Evolutionary conservation across 345 rosid genomes (phyloP).

Genomic region (Eucalyptus decipiens): DNA sequence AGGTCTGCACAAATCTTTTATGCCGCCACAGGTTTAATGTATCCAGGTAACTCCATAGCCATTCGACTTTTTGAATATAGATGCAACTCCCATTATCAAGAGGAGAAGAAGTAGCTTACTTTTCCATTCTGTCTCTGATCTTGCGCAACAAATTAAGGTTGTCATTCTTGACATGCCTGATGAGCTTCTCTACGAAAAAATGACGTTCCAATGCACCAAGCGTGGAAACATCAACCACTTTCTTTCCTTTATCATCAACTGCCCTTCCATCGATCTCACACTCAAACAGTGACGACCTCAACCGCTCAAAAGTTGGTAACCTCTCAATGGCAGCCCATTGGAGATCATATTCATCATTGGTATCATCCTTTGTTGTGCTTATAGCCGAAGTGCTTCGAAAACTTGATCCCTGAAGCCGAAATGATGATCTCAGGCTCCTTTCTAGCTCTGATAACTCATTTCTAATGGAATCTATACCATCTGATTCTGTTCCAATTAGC

Average conservation of each 20-base stretch:
- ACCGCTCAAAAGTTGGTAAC: constrained; percentile 50
- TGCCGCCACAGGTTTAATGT: background rate
- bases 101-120: constrained; percentile 12
- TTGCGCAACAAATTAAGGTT: constrained; percentile 42
- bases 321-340: constrained; percentile 72
- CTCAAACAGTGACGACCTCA: constrained; percentile 40
- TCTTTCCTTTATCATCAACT: constrained; percentile 9
- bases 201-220: constrained; percentile 46
- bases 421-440: constrained; percentile 58
- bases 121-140: constrained; percentile 36
- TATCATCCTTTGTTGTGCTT: constrained; percentile 11
- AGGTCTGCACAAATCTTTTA: background rate
- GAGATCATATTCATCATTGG: constrained; percentile 17
- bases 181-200: constrained; percentile 45
- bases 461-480: constrained; percentile 58
- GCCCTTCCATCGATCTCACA: background rate
- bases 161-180: constrained; percentile 57
- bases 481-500: constrained; percentile 17
- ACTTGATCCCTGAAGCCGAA: constrained; percentile 28
- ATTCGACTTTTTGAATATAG: background rate
- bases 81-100: background rate
- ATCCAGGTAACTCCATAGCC: background rate
- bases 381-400: constrained; percentile 20
- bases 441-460: constrained; percentile 47
- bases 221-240: constrained; percentile 36